phyloP scores from a whole-genome alignment of 2,329 filamentous ascomycete species.

The Monosporascus sp. region DNA sequence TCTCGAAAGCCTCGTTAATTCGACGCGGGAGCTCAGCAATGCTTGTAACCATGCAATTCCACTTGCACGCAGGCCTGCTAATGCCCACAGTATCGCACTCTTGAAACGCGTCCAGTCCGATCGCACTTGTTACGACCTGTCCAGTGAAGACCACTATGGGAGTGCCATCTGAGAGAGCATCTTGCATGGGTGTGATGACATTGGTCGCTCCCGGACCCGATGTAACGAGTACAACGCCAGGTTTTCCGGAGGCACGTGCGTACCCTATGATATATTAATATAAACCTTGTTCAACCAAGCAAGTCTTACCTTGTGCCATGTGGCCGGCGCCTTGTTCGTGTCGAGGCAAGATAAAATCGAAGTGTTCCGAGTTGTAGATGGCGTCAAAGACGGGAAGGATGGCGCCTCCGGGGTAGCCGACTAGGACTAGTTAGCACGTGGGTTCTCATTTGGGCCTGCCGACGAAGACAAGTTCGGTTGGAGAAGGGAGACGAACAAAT shows the following conservation, averaged over 20 bases:
- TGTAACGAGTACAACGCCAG: slow-evolving; percentile 93
- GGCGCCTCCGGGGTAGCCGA: slow-evolving; percentile 89
- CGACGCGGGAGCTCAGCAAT: slow-evolving; percentile 86
- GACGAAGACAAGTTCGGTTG: background rate
- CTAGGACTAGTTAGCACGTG: slow-evolving; percentile 34
- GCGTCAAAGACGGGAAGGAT: slow-evolving; percentile 98
- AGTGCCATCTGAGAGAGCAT: slow-evolving; percentile 90
- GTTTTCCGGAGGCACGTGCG: slow-evolving; percentile 85
- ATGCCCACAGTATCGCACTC: slow-evolving; percentile 94
- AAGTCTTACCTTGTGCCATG: slow-evolving; percentile 71
- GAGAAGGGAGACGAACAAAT: slow-evolving; percentile 62
- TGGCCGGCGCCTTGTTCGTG: slow-evolving; percentile 98
- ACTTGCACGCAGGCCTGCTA: slow-evolving; percentile 91
- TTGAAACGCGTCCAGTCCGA: slow-evolving; percentile 95
- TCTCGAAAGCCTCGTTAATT: slow-evolving; percentile 98
- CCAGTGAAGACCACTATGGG: slow-evolving; percentile 94
- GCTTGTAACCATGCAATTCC: slow-evolving; percentile 98
- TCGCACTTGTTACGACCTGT: slow-evolving; percentile 84
- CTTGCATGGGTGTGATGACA: slow-evolving; percentile 92
- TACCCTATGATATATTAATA: slow-evolving; percentile 46
- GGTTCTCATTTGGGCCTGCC: background rate
- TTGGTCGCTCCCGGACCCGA: slow-evolving; percentile 96
- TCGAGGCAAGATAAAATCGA: slow-evolving; percentile 90
- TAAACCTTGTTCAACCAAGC: too few species aligned
- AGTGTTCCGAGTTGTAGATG: slow-evolving; percentile 96